Evolutionary conservation across 805 yeast genomes (phyloP).

Genomic region (Candida qinlingensis): DNA sequence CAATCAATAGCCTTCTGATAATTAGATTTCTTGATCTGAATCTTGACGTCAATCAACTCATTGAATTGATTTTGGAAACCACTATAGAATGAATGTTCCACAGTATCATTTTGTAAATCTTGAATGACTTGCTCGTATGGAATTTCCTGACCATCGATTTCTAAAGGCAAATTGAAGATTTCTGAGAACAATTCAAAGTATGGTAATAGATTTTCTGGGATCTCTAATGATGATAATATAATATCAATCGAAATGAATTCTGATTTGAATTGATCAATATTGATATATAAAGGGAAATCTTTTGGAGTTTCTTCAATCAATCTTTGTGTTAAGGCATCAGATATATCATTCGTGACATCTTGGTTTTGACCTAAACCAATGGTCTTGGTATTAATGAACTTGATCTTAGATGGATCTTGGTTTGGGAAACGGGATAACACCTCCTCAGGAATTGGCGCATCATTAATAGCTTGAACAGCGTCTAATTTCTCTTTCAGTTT

Average conservation of each 20-base stretch:
- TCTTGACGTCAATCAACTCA: constrained; percentile 58
- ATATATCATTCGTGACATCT: constrained; percentile 29
- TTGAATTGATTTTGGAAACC: constrained; percentile 57
- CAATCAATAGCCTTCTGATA: constrained; percentile 71
- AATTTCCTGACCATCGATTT: constrained; percentile 50
- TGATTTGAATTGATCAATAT: constrained; percentile 74
- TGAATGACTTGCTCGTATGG: constrained; percentile 76
- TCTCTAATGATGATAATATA: constrained; percentile 48
- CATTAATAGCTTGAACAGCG: constrained; percentile 61
- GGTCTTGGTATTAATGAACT: constrained; percentile 64
- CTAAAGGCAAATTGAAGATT: constrained; percentile 68
- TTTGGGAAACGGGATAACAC: constrained; percentile 56
- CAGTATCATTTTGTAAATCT: constrained; percentile 65
- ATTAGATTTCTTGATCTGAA: constrained; percentile 56
- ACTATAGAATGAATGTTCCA: constrained; percentile 49
- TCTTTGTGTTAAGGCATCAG: constrained; percentile 24
- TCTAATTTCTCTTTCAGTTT: constrained; percentile 47
- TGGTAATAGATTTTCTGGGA: constrained; percentile 51
- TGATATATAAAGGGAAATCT: constrained; percentile 62
- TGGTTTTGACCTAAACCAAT: constrained; percentile 51
- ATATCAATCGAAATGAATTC: constrained; percentile 70
- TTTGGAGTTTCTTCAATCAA: constrained; percentile 32
- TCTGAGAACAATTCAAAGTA: constrained; percentile 62
- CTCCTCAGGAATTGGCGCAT: constrained; percentile 68
- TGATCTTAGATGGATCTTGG: constrained; percentile 71